These are phyloP conservation scores for Colletotrichum sublineola DNA, from an alignment of 2,329 filamentous ascomycete genomes.

Conservation along the genomic window DNA sequence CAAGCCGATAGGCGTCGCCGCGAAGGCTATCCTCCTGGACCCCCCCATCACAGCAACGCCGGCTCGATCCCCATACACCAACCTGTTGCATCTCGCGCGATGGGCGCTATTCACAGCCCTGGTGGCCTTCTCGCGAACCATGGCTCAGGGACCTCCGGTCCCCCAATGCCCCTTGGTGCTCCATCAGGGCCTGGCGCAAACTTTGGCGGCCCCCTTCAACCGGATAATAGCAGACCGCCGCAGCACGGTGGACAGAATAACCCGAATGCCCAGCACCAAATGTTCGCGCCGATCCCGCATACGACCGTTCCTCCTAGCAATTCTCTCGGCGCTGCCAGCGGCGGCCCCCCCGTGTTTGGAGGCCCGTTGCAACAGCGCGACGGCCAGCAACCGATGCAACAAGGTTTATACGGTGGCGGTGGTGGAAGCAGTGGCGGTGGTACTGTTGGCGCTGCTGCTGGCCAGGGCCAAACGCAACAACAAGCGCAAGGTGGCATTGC, in stretches of 20 bases:
- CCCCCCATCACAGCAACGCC: constrained; percentile 87
- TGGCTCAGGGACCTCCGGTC: constrained; percentile 71
- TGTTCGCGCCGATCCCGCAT: constrained; percentile 69
- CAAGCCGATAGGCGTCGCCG: constrained; percentile 72
- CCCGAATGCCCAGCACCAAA: constrained; percentile 64
- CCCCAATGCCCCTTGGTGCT: constrained; percentile 65
- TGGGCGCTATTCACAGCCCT: constrained; percentile 89
- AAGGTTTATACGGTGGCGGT: constrained; percentile 58
- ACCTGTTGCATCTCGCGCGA: constrained; percentile 85
- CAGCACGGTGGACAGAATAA: constrained; percentile 66
- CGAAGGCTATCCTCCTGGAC: constrained; percentile 73
- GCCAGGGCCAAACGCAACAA: constrained; percentile 78
- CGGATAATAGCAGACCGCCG: constrained; percentile 63
- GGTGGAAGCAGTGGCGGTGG: constrained; percentile 50
- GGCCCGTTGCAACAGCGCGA: constrained; percentile 75
- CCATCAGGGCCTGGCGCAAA: constrained; percentile 63
- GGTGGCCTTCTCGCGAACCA: constrained; percentile 87
- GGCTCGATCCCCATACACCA: constrained; percentile 94
- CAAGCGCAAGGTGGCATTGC: constrained; percentile 39
- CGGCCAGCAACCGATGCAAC: constrained; percentile 67
- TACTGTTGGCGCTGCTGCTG: constrained; percentile 58
- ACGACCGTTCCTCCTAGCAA: constrained; percentile 63
- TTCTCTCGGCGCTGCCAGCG: constrained; percentile 70
- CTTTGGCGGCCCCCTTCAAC: constrained; percentile 69
- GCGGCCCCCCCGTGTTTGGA: constrained; percentile 76